Evolutionary conservation across 768 basidiomycete species (phyloP), one percentile per base, ranked within the genome.

Genomic region (Clavaria fumosa): DNA sequence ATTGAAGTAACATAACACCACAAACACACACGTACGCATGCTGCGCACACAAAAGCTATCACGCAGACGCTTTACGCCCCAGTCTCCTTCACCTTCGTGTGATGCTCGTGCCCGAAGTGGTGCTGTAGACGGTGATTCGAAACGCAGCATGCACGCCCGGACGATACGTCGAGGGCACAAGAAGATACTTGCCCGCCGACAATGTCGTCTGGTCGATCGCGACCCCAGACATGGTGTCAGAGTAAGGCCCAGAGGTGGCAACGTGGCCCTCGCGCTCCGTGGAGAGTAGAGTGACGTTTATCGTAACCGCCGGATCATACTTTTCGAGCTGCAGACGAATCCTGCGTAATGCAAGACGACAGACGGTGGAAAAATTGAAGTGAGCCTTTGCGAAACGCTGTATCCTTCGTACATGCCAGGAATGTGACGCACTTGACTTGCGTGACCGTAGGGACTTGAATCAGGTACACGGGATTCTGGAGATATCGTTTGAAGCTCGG

Each of bases 171-270:
- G 78, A 84, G 1, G 81, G 78, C 1, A 90, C 63, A 14, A 78
- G 53, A 45, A 75, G 66, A 54, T 90, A 91, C 42, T 64, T 70
- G 14, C 83, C 85, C 1, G 66, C 50, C 3, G 61, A 60, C 30
- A 85, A 40, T 11, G 62, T 58, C 4, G 67, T 56, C 23, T 60
- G 62, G 1, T 70, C 64, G 4, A 70, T 80, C 23, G 63, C 66
- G 0, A 80, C 85, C 0, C 90, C 89, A 0, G 77, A 72, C 20
- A 78, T 55, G 0, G 69, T 61, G 43, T 90, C 84, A 18, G 75
- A 69, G 49, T 90, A 93, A 0, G 79, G 69, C 1, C 86, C 88
- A 0, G 88, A 86, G 0, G 85, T 83, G 1, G 64, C 54, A 4
- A 83, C 49, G 23, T 67, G 66, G 11, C 52, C 51, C n/a, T 52